Conservation (phyloP, 2,329 filamentous ascomycete species). For the Aspergillus luchuensis region DNA sequence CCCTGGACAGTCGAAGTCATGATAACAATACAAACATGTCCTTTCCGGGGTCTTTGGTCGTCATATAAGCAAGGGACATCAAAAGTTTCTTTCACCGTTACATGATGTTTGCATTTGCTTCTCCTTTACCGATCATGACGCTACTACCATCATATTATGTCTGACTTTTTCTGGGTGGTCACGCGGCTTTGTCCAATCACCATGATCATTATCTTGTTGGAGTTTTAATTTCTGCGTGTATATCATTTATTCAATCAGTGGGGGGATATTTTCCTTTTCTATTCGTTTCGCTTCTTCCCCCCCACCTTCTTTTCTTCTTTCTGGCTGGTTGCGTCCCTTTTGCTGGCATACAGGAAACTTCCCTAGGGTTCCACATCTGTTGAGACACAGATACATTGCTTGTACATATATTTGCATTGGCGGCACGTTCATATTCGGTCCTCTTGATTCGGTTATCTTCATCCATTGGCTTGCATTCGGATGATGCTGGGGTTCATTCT, state of each 20-base stretch:
- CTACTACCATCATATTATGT: background rate
- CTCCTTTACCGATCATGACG: background rate
- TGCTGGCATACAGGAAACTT: conserved; percentile 22
- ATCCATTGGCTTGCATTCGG: conserved; percentile 15
- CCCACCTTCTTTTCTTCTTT: conserved; percentile 1
- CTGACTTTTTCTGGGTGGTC: background rate
- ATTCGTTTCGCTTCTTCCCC: background rate
- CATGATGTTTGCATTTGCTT: background rate
- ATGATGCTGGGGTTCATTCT: conserved; percentile 14
- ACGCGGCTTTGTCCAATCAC: background rate
- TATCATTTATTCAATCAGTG: conserved; percentile 20
- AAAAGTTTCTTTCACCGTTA: background rate
- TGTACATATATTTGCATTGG: conserved; percentile 40
- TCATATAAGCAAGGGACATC: background rate
- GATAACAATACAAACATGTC: conserved; percentile 4
- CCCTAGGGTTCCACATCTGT: conserved; percentile 1
- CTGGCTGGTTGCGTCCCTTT: conserved; percentile 15
- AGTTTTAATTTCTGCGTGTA: conserved; percentile 20
- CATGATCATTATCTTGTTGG: conserved; percentile 1
- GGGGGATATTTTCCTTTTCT: background rate
- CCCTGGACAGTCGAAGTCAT: conserved; percentile 17
- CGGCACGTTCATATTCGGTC: conserved; percentile 23
- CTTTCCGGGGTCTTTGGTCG: background rate
- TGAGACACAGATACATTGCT: conserved; percentile 27
- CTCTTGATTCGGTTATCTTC: conserved; percentile 14